phyloP scores from a whole-genome alignment of 2,329 filamentous ascomycete species.

The Penicillium decumbens region DNA sequence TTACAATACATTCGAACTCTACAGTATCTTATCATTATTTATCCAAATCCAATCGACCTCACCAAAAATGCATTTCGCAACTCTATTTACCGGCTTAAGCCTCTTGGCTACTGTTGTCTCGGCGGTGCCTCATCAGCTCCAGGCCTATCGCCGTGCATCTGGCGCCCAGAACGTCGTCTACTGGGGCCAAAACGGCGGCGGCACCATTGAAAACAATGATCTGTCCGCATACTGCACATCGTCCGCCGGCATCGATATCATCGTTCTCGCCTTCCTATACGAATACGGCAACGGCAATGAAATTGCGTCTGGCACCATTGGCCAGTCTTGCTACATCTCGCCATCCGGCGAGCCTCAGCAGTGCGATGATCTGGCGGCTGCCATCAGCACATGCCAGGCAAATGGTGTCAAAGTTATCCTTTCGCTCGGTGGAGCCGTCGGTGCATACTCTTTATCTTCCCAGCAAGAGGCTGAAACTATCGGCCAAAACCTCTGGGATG shows the following conservation, averaged over 20 bases:
- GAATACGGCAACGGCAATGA: conserved; percentile 33
- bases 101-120: conserved; percentile 1
- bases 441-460: conserved; percentile 34
- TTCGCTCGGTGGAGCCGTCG: conserved; percentile 43
- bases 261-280: conserved; percentile 45
- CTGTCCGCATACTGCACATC: conserved; percentile 36
- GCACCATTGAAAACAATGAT: conserved; percentile 31
- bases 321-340: conserved; percentile 38
- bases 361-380: conserved; percentile 39
- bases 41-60: background rate
- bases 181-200: conserved; percentile 29
- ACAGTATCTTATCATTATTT: background rate
- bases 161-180: conserved; percentile 33
- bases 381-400: conserved; percentile 44
- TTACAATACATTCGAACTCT: background rate
- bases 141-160: background rate
- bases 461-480: conserved; percentile 40
- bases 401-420: conserved; percentile 46
- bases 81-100: background rate
- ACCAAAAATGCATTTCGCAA: conserved; percentile 1
- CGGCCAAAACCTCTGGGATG: conserved; percentile 42
- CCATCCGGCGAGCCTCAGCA: conserved; percentile 11
- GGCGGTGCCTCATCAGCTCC: conserved; percentile 2
- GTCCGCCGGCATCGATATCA: conserved; percentile 40
- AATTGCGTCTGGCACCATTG: conserved; percentile 42